Evolutionary conservation across 169 alveolate species (phyloP).

Genomic region (Sarcocystis neurona): DNA sequence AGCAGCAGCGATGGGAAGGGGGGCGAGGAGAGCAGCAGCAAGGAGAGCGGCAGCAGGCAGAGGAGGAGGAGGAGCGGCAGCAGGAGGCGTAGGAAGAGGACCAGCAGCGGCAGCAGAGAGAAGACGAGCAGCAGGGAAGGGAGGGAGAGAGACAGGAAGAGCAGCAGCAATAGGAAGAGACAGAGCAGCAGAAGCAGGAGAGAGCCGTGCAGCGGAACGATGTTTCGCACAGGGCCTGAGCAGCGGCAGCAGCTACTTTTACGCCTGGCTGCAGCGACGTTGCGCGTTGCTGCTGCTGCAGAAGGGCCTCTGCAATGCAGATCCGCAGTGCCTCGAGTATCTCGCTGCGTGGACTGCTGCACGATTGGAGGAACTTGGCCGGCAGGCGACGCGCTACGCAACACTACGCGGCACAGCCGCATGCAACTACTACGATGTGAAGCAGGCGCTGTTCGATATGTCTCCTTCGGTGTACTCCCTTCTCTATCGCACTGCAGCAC

Average conservation of each 20-base stretch:
- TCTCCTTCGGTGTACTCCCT: slow-evolving; percentile 26
- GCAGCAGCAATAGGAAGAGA: no score
- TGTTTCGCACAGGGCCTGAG: no score
- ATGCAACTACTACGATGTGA: slow-evolving; percentile 42
- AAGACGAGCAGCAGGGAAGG: no score
- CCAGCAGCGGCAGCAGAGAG: no score
- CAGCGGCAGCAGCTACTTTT: not conserved
- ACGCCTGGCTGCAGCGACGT: slow-evolving; percentile 35
- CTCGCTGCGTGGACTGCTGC: slow-evolving; percentile 29
- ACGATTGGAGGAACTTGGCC: slow-evolving; percentile 32
- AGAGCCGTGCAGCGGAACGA: no score
- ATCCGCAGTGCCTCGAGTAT: slow-evolving; percentile 39
- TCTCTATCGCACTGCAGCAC: slow-evolving; percentile 37
- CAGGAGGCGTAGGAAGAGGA: no score
- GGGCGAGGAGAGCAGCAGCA: no score
- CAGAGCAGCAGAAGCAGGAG: no score
- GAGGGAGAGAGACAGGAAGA: no score
- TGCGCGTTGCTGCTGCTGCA: slow-evolving; percentile 39
- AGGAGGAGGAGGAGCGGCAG: no score
- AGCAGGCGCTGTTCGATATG: slow-evolving; percentile 36
- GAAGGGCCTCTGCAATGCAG: slow-evolving; percentile 36
- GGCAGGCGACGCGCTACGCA: slow-evolving; percentile 35
- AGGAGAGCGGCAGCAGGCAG: no score
- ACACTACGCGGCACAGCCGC: slow-evolving; percentile 33
- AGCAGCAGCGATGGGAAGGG: no score